Evolutionary conservation across 495 filamentous ascomycete species (phyloP).

Genomic region (Penicillium argentinense): DNA sequence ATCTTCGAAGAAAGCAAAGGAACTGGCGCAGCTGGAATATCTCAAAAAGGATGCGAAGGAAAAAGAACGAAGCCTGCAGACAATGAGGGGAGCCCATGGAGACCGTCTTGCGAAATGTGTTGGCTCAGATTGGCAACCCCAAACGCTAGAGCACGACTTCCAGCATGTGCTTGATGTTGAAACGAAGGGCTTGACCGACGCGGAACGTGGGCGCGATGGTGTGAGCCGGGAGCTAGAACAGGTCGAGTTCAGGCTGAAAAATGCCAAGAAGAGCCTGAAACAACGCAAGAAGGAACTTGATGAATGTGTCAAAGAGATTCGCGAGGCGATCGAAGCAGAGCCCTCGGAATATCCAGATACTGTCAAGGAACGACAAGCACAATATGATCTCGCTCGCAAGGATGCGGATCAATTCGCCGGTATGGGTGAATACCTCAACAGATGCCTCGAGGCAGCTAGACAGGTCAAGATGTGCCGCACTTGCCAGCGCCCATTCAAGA

Average conservation of each 20-base stretch:
- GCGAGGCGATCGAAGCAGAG: slow-evolving; percentile 52
- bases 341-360: slow-evolving; percentile 52
- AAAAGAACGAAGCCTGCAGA: slow-evolving; percentile 67
- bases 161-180: slow-evolving; percentile 61
- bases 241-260: slow-evolving; percentile 73
- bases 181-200: slow-evolving; percentile 52
- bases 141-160: slow-evolving; percentile 69
- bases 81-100: slow-evolving; percentile 71
- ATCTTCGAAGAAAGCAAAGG: slow-evolving; percentile 72
- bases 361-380: slow-evolving; percentile 56
- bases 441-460: slow-evolving; percentile 58
- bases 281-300: slow-evolving; percentile 65
- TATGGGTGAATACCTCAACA: slow-evolving; percentile 62
- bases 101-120: slow-evolving; percentile 64
- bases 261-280: slow-evolving; percentile 55
- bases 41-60: slow-evolving; percentile 74
- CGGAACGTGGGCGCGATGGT: slow-evolving; percentile 66
- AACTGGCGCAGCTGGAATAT: slow-evolving; percentile 75
- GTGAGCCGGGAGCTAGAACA: slow-evolving; percentile 73
- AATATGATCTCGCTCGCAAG: slow-evolving; percentile 59
- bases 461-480: slow-evolving; percentile 66
- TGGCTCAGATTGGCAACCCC: slow-evolving; percentile 63
- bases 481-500: slow-evolving; percentile 64
- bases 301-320: slow-evolving; percentile 51
- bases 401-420: slow-evolving; percentile 63